phyloP scores from a whole-genome alignment of 2,329 filamentous ascomycete species.

The Escovopsis weberi region DNA sequence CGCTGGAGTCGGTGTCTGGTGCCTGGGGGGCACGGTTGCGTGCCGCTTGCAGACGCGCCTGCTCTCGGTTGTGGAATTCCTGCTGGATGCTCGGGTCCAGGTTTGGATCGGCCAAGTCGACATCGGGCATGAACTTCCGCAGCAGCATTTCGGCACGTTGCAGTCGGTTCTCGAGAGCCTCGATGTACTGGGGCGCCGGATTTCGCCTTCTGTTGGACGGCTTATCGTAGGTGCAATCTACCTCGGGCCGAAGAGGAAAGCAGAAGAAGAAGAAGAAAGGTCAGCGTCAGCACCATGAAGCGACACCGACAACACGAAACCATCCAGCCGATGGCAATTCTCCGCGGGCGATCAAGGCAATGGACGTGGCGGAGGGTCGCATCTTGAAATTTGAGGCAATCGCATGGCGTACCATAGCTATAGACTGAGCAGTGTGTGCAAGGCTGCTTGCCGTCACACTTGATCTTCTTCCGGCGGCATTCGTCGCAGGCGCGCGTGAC shows the following conservation, averaged over 20 bases:
- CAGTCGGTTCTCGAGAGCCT: conserved; percentile 69
- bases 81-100: conserved; percentile 66
- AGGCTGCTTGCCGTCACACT: conserved; percentile 74
- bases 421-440: conserved; percentile 97
- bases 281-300: neutral
- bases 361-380: neutral
- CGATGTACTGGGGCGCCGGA: conserved; percentile 83
- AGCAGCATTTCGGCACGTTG: conserved; percentile 72
- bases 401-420: conserved; percentile 64
- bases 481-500: conserved; percentile 74
- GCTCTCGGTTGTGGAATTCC: conserved; percentile 44
- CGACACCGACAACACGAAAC: neutral
- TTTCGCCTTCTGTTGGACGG: conserved; percentile 84
- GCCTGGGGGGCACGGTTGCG: conserved; percentile 24
- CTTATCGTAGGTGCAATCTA: conserved; percentile 92
- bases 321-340: too few species aligned
- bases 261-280: too few species aligned
- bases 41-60: conserved; percentile 29
- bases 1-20: conserved; percentile 33
- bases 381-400: neutral
- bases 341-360: neutral
- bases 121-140: conserved; percentile 65
- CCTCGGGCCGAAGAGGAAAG: too few species aligned
- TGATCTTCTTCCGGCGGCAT: conserved; percentile 75
- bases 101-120: conserved; percentile 72